Conservation (phyloP, 78 protist genomes). For the Dictyostelium citrinum region DNA sequence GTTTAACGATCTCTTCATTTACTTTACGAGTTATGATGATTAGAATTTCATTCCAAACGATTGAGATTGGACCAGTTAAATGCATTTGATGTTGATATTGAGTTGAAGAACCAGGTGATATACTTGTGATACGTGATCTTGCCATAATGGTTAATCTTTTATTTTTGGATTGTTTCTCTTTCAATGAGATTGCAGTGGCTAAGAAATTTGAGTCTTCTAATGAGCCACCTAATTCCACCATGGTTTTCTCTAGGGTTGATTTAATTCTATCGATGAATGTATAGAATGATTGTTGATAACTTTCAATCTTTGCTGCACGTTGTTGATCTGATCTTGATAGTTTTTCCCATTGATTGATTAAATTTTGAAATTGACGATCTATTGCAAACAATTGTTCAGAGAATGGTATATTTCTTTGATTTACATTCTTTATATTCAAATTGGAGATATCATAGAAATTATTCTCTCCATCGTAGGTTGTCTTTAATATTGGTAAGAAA, state of each 20-base stretch:
- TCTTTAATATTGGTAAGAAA: conserved; percentile 39
- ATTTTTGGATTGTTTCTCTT: background rate
- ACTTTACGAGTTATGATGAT: background rate
- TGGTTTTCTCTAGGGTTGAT: background rate
- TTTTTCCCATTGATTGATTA: background rate
- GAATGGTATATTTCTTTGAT: background rate
- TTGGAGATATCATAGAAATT: conserved; percentile 18
- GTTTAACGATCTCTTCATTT: background rate
- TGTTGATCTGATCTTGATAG: background rate
- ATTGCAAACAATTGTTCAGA: conserved; percentile 12
- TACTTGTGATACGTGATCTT: background rate
- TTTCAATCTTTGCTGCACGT: background rate
- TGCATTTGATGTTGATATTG: background rate
- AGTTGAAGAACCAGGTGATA: background rate
- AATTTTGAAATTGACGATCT: conserved; percentile 34
- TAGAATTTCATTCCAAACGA: conserved; percentile 34
- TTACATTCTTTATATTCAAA: conserved; percentile 29
- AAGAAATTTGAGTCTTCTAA: background rate
- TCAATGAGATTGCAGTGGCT: background rate
- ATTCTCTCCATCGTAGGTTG: conserved; percentile 37
- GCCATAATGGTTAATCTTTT: conserved; percentile 13
- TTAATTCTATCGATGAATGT: conserved; percentile 22
- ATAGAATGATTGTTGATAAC: conserved; percentile 18
- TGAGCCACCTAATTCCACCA: conserved; percentile 28
- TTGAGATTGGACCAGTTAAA: conserved; percentile 14